Evolutionary conservation across 305 asterid species (phyloP), one percentile per base, ranked within the genome.

Genomic region (Petunia hybrid): DNA sequence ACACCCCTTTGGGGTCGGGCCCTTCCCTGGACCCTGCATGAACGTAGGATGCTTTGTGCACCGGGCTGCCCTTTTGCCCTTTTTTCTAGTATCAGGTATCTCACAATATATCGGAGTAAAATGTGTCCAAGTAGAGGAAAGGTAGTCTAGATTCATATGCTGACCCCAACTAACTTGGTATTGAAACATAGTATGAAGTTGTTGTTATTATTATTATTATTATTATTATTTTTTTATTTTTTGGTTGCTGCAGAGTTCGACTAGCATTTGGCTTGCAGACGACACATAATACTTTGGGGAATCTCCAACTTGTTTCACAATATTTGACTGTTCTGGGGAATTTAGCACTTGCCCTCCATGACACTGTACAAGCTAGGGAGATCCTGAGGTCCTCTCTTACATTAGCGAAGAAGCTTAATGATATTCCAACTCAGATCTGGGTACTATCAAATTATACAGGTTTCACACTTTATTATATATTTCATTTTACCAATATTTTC

Each of bases 221-320:
- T 22, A 22, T 10, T 71, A 71, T 48, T 46, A 60, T 31, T 31
- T 46, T 46, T 55, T 81, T 55, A 61, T 76, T 59, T 43, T 83
- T 59, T 82, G 57, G 77, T 83, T 71, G 16, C 51, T 85, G 87
- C 95, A 94, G 99, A 83, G 76, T 86, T 82, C 93, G 94, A 76
- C 88, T 96, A 70, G 99, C 99, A 68, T 84, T 97, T 66, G 99
- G 98, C 80, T 90, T 96, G 93, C 99, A 96, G 89, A 93, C 89
- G 35, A 93, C 99, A 31, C 98, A 96, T 81, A 88, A 89, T 75
- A 85, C 83, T 84, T 84, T 93, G 88, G 99, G 98, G 82, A 96
- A 95, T 87, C 94, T 94, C 86, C 99, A 96, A 88, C 97, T 96
- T n/a, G 98, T 94, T 88, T 94, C 99, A 22, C 98, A 94, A 89